A percentile compares a stretch with the other conserved stretches of the same genome.
phyloP scores from a whole-genome alignment of 306 rosid genomes.

The Gastrolobium bilobum region DNA sequence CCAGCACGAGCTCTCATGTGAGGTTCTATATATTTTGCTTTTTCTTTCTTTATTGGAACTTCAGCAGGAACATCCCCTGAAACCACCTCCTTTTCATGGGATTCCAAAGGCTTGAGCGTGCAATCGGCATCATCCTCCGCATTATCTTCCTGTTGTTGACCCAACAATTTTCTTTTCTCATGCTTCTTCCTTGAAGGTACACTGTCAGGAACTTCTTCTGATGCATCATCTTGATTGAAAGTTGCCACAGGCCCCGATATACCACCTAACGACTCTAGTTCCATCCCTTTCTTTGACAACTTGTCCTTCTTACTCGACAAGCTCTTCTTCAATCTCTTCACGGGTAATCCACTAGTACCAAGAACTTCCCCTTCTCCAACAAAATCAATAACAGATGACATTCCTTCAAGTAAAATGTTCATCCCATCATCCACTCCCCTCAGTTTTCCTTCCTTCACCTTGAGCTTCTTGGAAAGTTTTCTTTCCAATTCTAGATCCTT shows the following conservation, averaged over 20 bases:
- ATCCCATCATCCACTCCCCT: constrained; percentile 79
- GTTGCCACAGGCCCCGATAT: constrained; percentile 41
- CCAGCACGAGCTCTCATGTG: constrained; percentile 75
- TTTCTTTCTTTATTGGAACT: constrained; percentile 46
- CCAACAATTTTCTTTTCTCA: constrained; percentile 58
- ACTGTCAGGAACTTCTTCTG: constrained; percentile 46
- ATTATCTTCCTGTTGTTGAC: constrained; percentile 49
- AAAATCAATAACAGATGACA: constrained; percentile 57
- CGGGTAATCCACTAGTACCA: constrained; percentile 46
- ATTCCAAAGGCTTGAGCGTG: constrained; percentile 39
- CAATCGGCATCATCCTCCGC: constrained; percentile 30
- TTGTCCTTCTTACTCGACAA: constrained; percentile 49
- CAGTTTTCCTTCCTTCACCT: constrained; percentile 80
- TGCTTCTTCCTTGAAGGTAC: constrained; percentile 50
- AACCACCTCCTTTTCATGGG: constrained; percentile 39
- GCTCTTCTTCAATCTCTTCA: constrained; percentile 53
- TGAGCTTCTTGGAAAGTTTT: constrained; percentile 88
- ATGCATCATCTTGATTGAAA: constrained; percentile 45
- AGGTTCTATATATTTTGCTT: constrained; percentile 76
- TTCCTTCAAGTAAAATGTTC: constrained; percentile 68
- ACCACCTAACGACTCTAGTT: constrained; percentile 45
- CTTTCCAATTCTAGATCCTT: constrained; percentile 83
- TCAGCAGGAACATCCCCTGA: constrained; percentile 50
- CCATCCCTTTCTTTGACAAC: constrained; percentile 45
- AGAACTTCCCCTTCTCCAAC: constrained; percentile 47